These are phyloP conservation scores for Ophiocordyceps camponoti-rufipedis DNA, from an alignment of 2,329 filamentous ascomycete species.

Conservation along the genomic window DNA sequence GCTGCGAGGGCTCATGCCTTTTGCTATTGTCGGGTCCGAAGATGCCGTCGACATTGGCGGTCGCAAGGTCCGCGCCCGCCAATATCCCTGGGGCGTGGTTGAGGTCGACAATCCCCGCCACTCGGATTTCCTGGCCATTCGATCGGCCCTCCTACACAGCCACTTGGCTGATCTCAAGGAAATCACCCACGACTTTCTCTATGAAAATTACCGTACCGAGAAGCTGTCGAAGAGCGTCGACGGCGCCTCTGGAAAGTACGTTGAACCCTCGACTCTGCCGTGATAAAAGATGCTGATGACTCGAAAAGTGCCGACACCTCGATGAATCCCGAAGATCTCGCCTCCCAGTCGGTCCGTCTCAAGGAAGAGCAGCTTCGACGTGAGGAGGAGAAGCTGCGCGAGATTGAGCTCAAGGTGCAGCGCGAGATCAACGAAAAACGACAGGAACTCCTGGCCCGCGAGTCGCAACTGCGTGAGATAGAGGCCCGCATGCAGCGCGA, in stretches of 20 bases:
- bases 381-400: conserved; percentile 98
- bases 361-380: conserved; percentile 99
- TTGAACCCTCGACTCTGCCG: conserved; percentile 13
- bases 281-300: conserved; percentile 12
- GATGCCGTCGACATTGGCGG: conserved; percentile 89
- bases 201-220: conserved; percentile 99
- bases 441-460: conserved; percentile 90
- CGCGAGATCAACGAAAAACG: conserved; percentile 99
- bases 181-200: conserved; percentile 98
- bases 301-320: conserved; percentile 44
- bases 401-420: conserved; percentile 99
- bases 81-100: conserved; percentile 98
- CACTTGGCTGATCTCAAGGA: conserved; percentile 97
- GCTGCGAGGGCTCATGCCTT: conserved; percentile 92
- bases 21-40: conserved; percentile 95
- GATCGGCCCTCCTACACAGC: conserved; percentile 90
- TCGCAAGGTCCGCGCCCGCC: conserved; percentile 78
- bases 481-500: conserved; percentile 94
- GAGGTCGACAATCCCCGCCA: conserved; percentile 98
- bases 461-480: conserved; percentile 97
- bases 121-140: conserved; percentile 94
- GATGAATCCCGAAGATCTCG: conserved; percentile 95
- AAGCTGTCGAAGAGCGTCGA: conserved; percentile 99
- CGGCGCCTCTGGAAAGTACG: conserved; percentile 72
- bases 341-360: conserved; percentile 89